Conservation (phyloP, 2,329 filamentous ascomycete species). For the Cladorrhinum sp. region DNA sequence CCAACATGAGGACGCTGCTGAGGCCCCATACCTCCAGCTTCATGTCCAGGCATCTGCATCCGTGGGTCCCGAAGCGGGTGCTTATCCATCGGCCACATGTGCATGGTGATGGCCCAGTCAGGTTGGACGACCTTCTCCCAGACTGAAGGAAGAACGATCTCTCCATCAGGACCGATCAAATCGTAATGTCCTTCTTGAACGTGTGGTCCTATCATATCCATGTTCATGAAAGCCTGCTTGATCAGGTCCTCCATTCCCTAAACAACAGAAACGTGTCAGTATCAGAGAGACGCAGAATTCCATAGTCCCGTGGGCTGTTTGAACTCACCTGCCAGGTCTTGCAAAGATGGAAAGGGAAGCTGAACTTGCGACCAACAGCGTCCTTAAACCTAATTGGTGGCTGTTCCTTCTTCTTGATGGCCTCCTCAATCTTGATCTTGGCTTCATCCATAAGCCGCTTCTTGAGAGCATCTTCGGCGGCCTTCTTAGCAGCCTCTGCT, state of each 20-base stretch:
- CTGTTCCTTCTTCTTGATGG: constrained; percentile 55
- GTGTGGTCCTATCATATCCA: constrained; percentile 72
- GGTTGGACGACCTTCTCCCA: constrained; percentile 82
- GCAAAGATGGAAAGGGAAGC: constrained; percentile 83
- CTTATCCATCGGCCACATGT: constrained; percentile 59
- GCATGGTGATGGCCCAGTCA: constrained; percentile 63
- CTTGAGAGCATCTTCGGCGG: constrained; percentile 55
- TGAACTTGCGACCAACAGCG: constrained; percentile 86
- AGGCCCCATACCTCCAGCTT: constrained; percentile 14
- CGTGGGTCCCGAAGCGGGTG: constrained; percentile 24
- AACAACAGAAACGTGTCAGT: constrained; percentile 25
- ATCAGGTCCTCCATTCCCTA: constrained; percentile 86
- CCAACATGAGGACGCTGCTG: constrained; percentile 12
- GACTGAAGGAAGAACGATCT: constrained; percentile 77
- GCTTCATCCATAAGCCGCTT: constrained; percentile 47
- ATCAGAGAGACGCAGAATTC: neutral
- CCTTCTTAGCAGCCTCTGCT: constrained; percentile 51
- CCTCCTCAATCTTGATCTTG: constrained; percentile 45
- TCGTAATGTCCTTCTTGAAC: constrained; percentile 79
- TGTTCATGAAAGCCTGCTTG: constrained; percentile 77
- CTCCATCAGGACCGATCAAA: constrained; percentile 71
- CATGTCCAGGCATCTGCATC: constrained; percentile 11
- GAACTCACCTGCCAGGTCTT: constrained; percentile 73
- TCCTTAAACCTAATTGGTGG: constrained; percentile 87
- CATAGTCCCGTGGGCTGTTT: neutral